These are phyloP conservation scores for Aschersonia sp. DNA, from an alignment of 2,329 filamentous ascomycete genomes.

Conservation along the genomic window DNA sequence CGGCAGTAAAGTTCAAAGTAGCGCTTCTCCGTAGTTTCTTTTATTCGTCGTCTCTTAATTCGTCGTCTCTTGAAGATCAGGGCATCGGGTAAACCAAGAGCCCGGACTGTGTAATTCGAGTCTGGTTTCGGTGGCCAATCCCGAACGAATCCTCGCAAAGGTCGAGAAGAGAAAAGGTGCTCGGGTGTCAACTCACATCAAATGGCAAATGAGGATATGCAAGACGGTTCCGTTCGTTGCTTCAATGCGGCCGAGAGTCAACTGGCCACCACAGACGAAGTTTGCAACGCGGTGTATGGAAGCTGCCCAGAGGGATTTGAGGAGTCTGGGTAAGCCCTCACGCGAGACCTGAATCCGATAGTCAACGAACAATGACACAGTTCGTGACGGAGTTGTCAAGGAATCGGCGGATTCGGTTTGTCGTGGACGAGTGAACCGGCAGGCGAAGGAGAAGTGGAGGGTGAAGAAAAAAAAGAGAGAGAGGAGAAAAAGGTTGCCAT, in stretches of 20 bases:
- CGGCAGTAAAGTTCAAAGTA: too few species aligned
- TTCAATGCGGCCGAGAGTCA: conserved; percentile 5
- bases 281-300: conserved; percentile 3
- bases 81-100: too few species aligned
- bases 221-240: conserved; percentile 1
- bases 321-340: conserved; percentile 12
- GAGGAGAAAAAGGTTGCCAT: neutral
- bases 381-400: conserved; percentile 20
- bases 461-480: conserved; percentile 2
- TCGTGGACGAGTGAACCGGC: conserved; percentile 13
- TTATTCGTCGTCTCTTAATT: too few species aligned
- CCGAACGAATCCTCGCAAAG: too few species aligned
- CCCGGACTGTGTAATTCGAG: too few species aligned
- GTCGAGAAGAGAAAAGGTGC: neutral
- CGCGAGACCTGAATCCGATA: conserved; percentile 13
- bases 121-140: too few species aligned
- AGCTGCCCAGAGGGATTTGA: conserved; percentile 6
- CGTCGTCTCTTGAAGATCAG: too few species aligned
- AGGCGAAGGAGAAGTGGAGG: conserved; percentile 8
- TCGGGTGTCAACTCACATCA: neutral
- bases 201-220: conserved; percentile 4
- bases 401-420: conserved; percentile 21
- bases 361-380: conserved; percentile 10
- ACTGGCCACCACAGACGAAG: conserved; percentile 4
- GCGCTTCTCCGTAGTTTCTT: too few species aligned